phyloP scores from a whole-genome alignment of 2,329 filamentous ascomycete genomes.

The Verticillium alfalfae region DNA sequence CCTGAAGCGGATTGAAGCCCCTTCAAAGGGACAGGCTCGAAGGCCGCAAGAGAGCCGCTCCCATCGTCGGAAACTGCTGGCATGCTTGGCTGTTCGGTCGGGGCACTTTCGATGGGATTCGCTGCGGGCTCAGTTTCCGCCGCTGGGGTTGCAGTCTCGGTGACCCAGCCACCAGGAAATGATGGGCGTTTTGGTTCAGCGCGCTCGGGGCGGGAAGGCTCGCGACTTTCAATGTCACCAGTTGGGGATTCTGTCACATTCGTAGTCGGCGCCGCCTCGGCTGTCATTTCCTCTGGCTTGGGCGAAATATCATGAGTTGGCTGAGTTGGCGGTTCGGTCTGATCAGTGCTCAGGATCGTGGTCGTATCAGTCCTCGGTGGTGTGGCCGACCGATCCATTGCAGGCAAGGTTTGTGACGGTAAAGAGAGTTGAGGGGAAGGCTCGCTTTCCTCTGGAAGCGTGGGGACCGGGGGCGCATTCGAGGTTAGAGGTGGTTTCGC shows the following conservation, averaged over 20 bases:
- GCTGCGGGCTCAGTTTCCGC: not conserved
- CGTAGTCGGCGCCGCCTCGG: not conserved
- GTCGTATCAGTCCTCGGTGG: not conserved
- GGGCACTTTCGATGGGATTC: not conserved
- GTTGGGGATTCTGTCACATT: not conserved
- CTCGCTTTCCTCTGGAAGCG: not conserved
- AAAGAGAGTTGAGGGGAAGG: not conserved
- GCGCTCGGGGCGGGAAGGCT: slow-evolving; percentile 4
- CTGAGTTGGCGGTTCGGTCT: not conserved
- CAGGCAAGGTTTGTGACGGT: not conserved
- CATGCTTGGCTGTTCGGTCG: not conserved
- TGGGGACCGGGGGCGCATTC: not conserved
- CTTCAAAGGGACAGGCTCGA: not conserved
- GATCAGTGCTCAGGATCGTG: not conserved
- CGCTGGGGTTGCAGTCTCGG: slow-evolving; percentile 13
- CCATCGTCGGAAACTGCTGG: slow-evolving; percentile 14
- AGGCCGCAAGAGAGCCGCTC: not conserved
- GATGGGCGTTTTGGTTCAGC: slow-evolving; percentile 10
- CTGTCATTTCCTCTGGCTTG: not conserved
- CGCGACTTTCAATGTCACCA: not conserved
- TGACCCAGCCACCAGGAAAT: slow-evolving; percentile 25
- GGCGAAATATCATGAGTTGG: not conserved
- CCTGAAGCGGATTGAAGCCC: not conserved
- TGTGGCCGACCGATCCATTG: not conserved
- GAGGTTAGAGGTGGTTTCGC: slow-evolving; percentile 15